Conservation (phyloP, 1,284 basidiomycete species). For the Pholiota adiposa region DNA sequence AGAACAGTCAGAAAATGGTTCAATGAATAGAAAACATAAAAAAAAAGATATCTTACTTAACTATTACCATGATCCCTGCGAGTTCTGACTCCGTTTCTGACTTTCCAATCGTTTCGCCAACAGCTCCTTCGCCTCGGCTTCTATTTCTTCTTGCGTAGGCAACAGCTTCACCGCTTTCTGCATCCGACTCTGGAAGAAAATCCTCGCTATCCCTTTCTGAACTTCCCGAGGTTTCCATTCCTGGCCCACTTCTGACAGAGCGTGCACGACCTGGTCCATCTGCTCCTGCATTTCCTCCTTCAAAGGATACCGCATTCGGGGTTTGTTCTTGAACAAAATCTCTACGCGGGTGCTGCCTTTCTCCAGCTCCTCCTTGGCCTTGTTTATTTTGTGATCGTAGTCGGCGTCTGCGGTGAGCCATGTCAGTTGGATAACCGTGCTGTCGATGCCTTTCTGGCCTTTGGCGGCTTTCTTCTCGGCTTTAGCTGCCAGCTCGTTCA, state of each 20-base stretch:
- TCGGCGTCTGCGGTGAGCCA: conserved; percentile 70
- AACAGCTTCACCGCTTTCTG: conserved; percentile 16
- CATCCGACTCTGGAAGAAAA: conserved; percentile 48
- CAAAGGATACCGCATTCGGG: conserved; percentile 36
- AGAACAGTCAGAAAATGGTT: not conserved
- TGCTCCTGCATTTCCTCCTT: conserved; percentile 42
- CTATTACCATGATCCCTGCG: not conserved
- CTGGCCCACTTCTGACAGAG: conserved; percentile 48
- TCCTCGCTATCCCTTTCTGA: conserved; percentile 38
- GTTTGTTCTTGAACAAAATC: conserved; percentile 59
- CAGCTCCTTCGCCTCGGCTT: conserved; percentile 23
- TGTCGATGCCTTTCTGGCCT: conserved; percentile 17
- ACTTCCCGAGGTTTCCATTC: conserved; percentile 56
- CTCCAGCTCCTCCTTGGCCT: conserved; percentile 60
- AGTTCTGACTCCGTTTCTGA: not conserved
- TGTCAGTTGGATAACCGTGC: conserved; percentile 77
- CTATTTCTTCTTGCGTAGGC: conserved; percentile 20
- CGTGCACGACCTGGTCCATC: conserved; percentile 43
- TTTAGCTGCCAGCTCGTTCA: conserved; percentile 21
- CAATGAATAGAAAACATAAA: not conserved
- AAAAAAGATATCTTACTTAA: not conserved
- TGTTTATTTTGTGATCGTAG: conserved; percentile 68
- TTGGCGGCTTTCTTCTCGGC: conserved; percentile 17
- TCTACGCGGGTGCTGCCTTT: conserved; percentile 60
- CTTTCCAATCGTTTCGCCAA: not conserved